Conservation (phyloP, 495 filamentous ascomycete genomes). For the Ascobolus immersus region DNA sequence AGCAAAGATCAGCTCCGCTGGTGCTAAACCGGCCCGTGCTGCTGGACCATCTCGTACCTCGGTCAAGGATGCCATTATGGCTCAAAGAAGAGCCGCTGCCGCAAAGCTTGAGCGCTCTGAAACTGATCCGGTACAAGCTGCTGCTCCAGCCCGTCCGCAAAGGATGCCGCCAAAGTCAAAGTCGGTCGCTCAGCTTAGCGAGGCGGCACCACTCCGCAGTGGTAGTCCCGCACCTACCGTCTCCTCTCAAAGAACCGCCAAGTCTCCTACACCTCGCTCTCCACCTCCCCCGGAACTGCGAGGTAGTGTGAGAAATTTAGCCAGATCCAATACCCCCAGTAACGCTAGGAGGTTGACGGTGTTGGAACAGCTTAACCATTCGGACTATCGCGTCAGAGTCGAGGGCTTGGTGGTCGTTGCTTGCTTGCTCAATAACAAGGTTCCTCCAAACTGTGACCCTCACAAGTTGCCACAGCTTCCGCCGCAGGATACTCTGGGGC, state of each 20-base stretch:
- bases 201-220: neutral
- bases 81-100: slow-evolving; percentile 42
- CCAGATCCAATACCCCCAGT: too few species aligned
- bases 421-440: slow-evolving; percentile 14
- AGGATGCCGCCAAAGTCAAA: slow-evolving; percentile 15
- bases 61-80: slow-evolving; percentile 58
- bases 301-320: slow-evolving; percentile 8
- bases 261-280: slow-evolving; percentile 7
- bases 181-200: slow-evolving; percentile 15
- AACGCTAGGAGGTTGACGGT: slow-evolving; percentile 12
- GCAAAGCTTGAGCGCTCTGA: slow-evolving; percentile 35
- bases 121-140: slow-evolving; percentile 20
- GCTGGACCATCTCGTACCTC: slow-evolving; percentile 31
- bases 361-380: slow-evolving; percentile 14
- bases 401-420: slow-evolving; percentile 15
- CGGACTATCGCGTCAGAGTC: slow-evolving; percentile 15
- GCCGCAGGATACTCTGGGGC: slow-evolving; percentile 13
- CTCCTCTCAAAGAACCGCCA: neutral
- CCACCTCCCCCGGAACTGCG: slow-evolving; percentile 11
- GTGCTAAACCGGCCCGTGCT: slow-evolving; percentile 19
- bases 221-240: slow-evolving; percentile 1
- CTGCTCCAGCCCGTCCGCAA: slow-evolving; percentile 20
- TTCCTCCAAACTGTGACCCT: slow-evolving; percentile 15
- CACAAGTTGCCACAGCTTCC: slow-evolving; percentile 15
- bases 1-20: slow-evolving; percentile 25